Evolutionary conservation across 139 green algal genomes (phyloP), one percentile per base, ranked within the genome.

Genomic region (Chlorella sp.): DNA sequence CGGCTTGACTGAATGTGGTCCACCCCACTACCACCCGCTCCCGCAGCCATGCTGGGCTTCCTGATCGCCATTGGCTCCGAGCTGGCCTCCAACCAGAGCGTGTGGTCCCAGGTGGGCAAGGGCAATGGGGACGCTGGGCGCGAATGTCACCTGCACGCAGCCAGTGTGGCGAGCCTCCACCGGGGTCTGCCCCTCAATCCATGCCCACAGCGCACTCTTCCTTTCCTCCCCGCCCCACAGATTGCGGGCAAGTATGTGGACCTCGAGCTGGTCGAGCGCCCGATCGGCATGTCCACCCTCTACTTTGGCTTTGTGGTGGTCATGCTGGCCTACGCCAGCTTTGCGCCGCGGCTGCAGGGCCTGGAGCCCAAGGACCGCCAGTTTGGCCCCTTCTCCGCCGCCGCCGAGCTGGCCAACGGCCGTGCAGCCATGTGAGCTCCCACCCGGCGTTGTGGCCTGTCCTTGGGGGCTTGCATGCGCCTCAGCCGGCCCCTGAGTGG

Each of bases 221-320:
- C 62, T 9, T 11, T 30, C 28, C 62, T 38, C 28, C 62, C 13
- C 67, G 13, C 36, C 36, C 65, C 34, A 32, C 6, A 7, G 32
- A 3, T 19, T 69, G 51, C 74, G 68, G 74, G 76, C 76, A 82
- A 82, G 76, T 82, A 82, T 16, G 76, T 82, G 0, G 76, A 82
- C 76, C 36, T 8, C 7, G 56, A 72, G 30, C 56, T 72, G 54
- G 38, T 72, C 0, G 36, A 82, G 76, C 26, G 38, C 36, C 54
- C 76, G 0, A 36, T 72, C 22, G 36, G 76, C 22, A 20, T 26
- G 34, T 51, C 54, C 20, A 28, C 30, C 36, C 24, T 82, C 14
- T 62, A 32, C 36, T 82, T 72, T 22, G 51, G 17, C 56, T 82
- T 82, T 20, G 36, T 40, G 19, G 76, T 82, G 36, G 56, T 82